These are phyloP conservation scores for Curvularia eragrostidis DNA, from an alignment of 2,329 filamentous ascomycete species.

Conservation along the genomic window DNA sequence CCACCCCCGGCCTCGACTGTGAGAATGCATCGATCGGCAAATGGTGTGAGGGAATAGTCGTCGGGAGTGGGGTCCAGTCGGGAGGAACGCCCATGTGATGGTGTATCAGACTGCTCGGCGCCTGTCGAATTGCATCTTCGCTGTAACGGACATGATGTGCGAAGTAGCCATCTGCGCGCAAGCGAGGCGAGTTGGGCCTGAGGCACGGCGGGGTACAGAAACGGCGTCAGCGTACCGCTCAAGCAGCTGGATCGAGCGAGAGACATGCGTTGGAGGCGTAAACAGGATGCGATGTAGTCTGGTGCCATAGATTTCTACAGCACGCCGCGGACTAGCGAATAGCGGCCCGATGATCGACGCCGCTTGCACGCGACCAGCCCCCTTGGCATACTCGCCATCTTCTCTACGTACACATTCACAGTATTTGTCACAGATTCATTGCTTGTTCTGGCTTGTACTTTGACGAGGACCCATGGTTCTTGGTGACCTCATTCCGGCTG, in stretches of 20 bases:
- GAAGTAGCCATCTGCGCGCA: slow-evolving; percentile 27
- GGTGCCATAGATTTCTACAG: slow-evolving; percentile 4
- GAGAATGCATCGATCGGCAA: slow-evolving; percentile 84
- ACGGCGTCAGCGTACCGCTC: slow-evolving; percentile 52
- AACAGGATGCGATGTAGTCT: background rate
- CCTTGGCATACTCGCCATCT: background rate
- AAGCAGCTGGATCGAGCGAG: slow-evolving; percentile 37
- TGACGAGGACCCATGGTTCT: background rate
- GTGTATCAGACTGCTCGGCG: slow-evolving; percentile 12
- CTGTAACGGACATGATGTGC: slow-evolving; percentile 20
- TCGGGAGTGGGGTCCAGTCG: slow-evolving; percentile 78
- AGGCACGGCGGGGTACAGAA: slow-evolving; percentile 54
- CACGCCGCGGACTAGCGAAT: slow-evolving; percentile 14
- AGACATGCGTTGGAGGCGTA: slow-evolving; percentile 36
- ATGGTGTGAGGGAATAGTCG: slow-evolving; percentile 82
- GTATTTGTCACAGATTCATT: background rate
- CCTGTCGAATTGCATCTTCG: slow-evolving; percentile 42
- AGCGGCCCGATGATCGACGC: slow-evolving; percentile 12
- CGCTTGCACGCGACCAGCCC: slow-evolving; percentile 5
- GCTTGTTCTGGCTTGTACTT: background rate
- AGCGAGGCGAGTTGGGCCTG: slow-evolving; percentile 32
- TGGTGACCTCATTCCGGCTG: background rate
- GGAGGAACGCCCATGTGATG: slow-evolving; percentile 26
- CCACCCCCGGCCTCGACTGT: slow-evolving; percentile 80
- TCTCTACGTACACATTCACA: background rate